Conservation (phyloP, 805 yeast species). For the Metschnikowia colocasiae region DNA sequence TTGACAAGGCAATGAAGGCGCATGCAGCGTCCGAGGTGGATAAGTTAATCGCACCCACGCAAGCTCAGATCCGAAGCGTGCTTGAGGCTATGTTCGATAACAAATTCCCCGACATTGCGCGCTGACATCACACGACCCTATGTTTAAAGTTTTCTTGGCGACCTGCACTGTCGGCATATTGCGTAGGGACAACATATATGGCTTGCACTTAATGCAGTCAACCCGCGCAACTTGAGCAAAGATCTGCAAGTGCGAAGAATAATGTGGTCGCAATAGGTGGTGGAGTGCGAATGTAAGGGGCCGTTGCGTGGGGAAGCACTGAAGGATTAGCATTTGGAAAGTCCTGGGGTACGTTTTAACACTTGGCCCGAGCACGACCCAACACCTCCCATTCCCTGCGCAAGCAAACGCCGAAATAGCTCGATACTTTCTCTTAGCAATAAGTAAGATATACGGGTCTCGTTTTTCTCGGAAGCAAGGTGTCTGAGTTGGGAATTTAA, state of each 20-base stretch:
- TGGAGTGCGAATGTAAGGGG: background rate
- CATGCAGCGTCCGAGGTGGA: conserved; percentile 10
- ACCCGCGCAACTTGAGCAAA: background rate
- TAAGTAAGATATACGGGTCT: background rate
- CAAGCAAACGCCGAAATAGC: no score
- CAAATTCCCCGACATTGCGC: background rate
- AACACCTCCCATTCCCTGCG: no score
- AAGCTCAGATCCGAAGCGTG: conserved; percentile 7
- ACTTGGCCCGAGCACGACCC: no score
- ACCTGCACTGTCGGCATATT: background rate
- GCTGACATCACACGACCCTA: conserved; percentile 1
- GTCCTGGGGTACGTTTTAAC: background rate
- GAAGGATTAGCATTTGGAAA: background rate
- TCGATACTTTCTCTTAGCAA: no score
- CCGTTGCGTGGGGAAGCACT: background rate
- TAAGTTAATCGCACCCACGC: conserved; percentile 13
- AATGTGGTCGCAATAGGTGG: no score
- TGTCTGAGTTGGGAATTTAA: background rate
- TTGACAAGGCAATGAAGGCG: conserved; percentile 9
- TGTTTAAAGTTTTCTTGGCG: background rate
- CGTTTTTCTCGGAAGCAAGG: background rate
- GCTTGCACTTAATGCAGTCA: background rate
- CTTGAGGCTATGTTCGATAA: background rate
- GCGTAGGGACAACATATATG: background rate
- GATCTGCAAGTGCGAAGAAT: background rate